Evolutionary conservation across 1,284 basidiomycete genomes (phyloP), one percentile per base, ranked within the genome.

Genomic region (Microbotryum violaceum): DNA sequence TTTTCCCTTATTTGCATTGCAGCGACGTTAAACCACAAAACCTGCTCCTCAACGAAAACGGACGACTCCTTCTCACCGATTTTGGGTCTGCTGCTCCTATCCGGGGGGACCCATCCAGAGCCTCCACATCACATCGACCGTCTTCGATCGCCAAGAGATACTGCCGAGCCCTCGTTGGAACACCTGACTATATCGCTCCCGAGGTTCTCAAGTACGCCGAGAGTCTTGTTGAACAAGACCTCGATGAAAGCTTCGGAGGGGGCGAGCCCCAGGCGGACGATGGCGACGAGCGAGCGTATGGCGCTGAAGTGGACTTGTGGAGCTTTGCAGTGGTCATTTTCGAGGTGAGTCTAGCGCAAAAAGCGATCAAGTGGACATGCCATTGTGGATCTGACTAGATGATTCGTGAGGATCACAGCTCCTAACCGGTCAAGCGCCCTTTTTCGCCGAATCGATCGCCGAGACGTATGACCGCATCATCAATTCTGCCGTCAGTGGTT

Each of bases 1-100:
- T 29, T 20, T 20, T 21, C 23, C 49, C 23, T 45, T 5, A 60
- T 21, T 18, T 42, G 14, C 12, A 16, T 42, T 46, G 25, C 71
- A 90, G 90, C 5, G 91, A 96, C 70, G 82, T 96, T 73, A 97
- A 97, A 72, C 91, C 92, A 0, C 88, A 92, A 65, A 97, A 97
- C 74, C 87, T 94, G 67, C 86, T 96, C 2, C 75, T 97, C 14
- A 83, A 60, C 79, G 2, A 78, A 77, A 33, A 77, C 72, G 61
- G 81, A 79, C 85, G 82, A 69, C 75, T 92, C 21, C 82, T 85
- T 37, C 78, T 96, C 2, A 90, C 92, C 44, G 91, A 96, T 75
- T 96, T 94, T 76, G 91, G 91, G 9, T 90, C 90, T 10, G 87
- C 88, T 1, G 88, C 89, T 1, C 86, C 85, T 1, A 74, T 89